phyloP scores from a whole-genome alignment of 306 rosid genomes.

The Ormosia emarginata region DNA sequence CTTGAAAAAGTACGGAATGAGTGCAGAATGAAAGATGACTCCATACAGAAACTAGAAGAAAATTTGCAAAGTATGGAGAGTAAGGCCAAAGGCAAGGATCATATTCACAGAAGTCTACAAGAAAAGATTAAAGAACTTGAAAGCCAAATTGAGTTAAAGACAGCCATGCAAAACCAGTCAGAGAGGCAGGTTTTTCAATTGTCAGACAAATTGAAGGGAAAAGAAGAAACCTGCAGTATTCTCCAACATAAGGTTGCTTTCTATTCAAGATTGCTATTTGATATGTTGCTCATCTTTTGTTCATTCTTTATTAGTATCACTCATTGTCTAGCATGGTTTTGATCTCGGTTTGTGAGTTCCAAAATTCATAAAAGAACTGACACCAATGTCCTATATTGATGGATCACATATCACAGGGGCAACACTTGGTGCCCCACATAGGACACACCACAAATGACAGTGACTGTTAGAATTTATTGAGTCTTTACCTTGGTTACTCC shows the following conservation, averaged over 20 bases:
- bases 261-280: slow-evolving; percentile 8
- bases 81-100: slow-evolving; percentile 77
- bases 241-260: slow-evolving; percentile 75
- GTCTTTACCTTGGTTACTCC: neutral
- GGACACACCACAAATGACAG: neutral
- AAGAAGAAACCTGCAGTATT: slow-evolving; percentile 60
- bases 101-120: slow-evolving; percentile 49
- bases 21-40: slow-evolving; percentile 70
- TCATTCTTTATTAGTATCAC: neutral
- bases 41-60: slow-evolving; percentile 71
- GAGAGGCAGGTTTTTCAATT: slow-evolving; percentile 69
- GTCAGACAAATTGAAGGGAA: slow-evolving; percentile 61
- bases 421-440: neutral
- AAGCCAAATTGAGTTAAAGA: slow-evolving; percentile 65
- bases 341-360: neutral
- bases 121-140: slow-evolving; percentile 84
- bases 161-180: slow-evolving; percentile 56
- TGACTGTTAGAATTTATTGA: neutral
- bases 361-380: neutral
- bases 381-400: neutral
- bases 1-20: slow-evolving; percentile 78
- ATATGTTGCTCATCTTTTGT: neutral
- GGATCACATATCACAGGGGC: neutral
- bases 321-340: neutral
- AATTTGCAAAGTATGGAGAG: slow-evolving; percentile 65